phyloP scores from a whole-genome alignment of 441 rosid species.

The Populus hybrid region DNA sequence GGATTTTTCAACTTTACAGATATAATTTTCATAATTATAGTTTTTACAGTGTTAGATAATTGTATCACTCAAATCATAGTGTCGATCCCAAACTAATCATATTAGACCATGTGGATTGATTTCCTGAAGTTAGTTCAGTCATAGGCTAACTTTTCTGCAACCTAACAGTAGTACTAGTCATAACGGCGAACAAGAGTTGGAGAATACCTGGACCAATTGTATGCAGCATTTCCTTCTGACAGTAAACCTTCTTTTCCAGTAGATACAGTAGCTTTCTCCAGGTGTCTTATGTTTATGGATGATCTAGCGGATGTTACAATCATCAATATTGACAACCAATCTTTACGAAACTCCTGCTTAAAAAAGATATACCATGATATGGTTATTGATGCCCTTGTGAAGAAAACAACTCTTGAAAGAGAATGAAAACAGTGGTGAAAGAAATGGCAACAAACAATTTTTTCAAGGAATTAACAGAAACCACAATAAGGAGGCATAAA shows the following conservation, averaged over 20 bases:
- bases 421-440: not conserved
- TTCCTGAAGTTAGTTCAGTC: not conserved
- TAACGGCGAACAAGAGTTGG: not conserved
- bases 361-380: conserved; percentile 20
- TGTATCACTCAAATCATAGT: not conserved
- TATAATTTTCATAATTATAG: not conserved
- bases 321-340: conserved; percentile 56
- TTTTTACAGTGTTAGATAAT: not conserved
- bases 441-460: not conserved
- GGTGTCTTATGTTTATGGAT: too few relatives aligned
- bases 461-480: not conserved
- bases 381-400: conserved; percentile 6
- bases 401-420: conserved; percentile 8
- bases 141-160: not conserved
- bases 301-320: too few relatives aligned
- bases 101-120: not conserved
- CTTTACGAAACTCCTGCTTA: conserved; percentile 90
- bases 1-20: not conserved
- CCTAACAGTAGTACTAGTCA: not conserved
- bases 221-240: conserved; percentile 48
- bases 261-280: too few relatives aligned
- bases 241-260: too few relatives aligned
- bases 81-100: not conserved
- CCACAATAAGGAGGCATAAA: not conserved
- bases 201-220: conserved; percentile 94